Evolutionary conservation across 208 protist species (phyloP).

Genomic region (Naegleria gruberi): DNA sequence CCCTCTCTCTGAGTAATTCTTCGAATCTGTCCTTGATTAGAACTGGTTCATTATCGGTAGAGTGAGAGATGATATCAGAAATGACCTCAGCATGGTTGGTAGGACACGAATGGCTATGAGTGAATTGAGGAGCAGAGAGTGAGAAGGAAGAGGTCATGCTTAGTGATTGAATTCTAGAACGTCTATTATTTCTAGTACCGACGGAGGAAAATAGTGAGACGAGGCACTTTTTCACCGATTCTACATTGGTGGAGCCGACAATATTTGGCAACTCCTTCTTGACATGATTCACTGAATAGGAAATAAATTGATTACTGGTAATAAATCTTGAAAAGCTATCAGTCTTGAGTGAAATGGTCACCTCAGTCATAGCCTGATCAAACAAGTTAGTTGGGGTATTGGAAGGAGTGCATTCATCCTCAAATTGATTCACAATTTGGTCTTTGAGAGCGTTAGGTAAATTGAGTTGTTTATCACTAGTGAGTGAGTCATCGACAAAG

Average conservation of each 20-base stretch:
- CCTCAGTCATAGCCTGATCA: not conserved
- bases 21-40: not conserved
- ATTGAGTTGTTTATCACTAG: not conserved
- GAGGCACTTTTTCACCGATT: not conserved
- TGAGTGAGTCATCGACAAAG: not conserved
- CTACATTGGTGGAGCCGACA: not conserved
- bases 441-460: not conserved
- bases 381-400: not conserved
- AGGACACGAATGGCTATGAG: too few relatives aligned
- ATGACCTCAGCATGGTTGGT: not conserved
- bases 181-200: not conserved
- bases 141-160: not conserved
- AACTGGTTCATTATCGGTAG: not conserved
- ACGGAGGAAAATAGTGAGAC: not conserved
- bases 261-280: not conserved
- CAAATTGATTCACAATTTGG: not conserved
- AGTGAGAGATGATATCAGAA: not conserved
- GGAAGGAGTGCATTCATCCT: not conserved
- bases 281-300: not conserved
- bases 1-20: not conserved
- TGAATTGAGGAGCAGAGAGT: not conserved
- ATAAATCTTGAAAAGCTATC: not conserved
- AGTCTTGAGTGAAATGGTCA: not conserved
- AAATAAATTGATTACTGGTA: not conserved
- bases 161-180: not conserved